Evolutionary conservation across 768 basidiomycete genomes (phyloP), one percentile per base, ranked within the genome.

Genomic region (Auriscalpium orientale): DNA sequence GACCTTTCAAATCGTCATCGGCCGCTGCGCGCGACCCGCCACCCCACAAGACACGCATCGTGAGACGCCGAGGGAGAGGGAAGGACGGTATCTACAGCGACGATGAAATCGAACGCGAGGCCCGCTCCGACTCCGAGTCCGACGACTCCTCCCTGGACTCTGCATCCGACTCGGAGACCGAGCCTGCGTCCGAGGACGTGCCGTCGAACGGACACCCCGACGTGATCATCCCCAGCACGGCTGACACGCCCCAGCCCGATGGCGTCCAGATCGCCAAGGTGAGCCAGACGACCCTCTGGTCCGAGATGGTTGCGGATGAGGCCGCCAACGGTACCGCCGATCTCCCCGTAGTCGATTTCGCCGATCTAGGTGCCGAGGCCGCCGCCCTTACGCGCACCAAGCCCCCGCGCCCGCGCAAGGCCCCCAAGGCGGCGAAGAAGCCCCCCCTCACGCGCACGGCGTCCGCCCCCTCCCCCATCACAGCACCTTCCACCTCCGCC

Each of bases 241-340:
- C 84, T 44, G 81, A 83, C 62, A 79, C 83, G 21, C 68, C 65
- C 38, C 68, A 68, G 5, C 61, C 59, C 34, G 65, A 65, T 53
- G 53, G 64, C 20, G 57, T 43, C 40, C 40, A 43, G 40, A 43
- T 43, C 40, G 18, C 3, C 58, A 34, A 55, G 55, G 28, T 49
- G 35, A 38, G 50, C 53, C 63, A 64, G 21, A 71, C 70, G 51
- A 57, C 63, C 28, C 73, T 80, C 15, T 91, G 90, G 90, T 87
- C 88, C 10, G 88, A 91, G 66, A 87, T 91, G 83, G 87, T 91
- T n/a, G 77, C 84, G 16, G 85, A 85, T 57, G 86, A 88, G 70
- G 78, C 70, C 46, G 72, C 71, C n/a, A 78, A 83, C 58, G 85
- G 83, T 18, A 74, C 81, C 48, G 80, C 79, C 8, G 80, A 83